A percentile compares a stretch with the other conserved stretches of the same genome.
phyloP scores from a whole-genome alignment of 2,329 filamentous ascomycete genomes.

The Aspergillus spinulosporus region DNA sequence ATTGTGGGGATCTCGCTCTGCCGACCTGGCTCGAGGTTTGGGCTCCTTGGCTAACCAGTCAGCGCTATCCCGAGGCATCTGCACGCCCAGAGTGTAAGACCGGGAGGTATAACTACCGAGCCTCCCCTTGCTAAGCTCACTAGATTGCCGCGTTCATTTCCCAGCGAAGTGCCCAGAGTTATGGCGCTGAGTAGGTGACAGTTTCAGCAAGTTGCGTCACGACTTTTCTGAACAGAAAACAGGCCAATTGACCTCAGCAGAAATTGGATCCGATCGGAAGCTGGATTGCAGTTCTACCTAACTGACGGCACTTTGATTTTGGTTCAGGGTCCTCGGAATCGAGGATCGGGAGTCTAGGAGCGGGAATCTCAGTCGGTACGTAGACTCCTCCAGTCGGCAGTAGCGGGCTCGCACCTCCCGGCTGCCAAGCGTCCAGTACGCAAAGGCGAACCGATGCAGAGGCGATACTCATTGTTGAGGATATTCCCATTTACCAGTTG shows the following conservation, averaged over 20 bases:
- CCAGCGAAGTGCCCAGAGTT: not conserved
- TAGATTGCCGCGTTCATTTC: not conserved
- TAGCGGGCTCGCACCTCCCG: not conserved
- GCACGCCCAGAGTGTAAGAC: not conserved
- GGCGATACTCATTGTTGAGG: not conserved
- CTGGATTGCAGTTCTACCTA: not conserved
- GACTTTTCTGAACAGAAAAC: not conserved
- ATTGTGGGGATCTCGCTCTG: not conserved
- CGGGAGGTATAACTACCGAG: not conserved
- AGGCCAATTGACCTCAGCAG: not conserved
- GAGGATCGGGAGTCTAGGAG: not conserved
- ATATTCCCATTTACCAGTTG: too few species aligned
- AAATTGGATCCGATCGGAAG: not conserved
- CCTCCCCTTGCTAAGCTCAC: not conserved
- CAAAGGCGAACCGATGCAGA: not conserved
- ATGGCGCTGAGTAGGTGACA: not conserved
- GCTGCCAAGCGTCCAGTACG: not conserved
- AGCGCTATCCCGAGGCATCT: not conserved
- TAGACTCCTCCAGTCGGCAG: not conserved
- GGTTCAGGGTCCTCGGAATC: too few species aligned
- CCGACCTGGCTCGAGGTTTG: not conserved
- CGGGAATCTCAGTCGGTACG: not conserved
- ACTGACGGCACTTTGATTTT: not conserved
- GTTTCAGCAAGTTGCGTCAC: not conserved
- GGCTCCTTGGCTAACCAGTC: not conserved